Evolutionary conservation across 176 grass and related monocot genomes (phyloP), one percentile per base, ranked within the genome.

Genomic region (Avena sativa): DNA sequence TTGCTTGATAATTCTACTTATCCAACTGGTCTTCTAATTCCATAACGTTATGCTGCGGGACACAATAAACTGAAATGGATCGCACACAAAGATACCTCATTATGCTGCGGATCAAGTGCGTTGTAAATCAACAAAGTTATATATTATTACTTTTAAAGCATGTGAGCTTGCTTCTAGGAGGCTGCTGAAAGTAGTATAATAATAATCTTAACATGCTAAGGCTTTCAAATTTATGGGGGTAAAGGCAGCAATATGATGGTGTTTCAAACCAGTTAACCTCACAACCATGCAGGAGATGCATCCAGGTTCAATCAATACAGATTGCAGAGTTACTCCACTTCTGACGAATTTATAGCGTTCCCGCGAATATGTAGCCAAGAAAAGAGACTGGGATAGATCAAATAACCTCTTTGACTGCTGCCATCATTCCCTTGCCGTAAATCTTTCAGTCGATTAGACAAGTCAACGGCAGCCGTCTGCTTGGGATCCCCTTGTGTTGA

Each of bases 361-460:
- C 20, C 11, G 6, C 4, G 67, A 85, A 82, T 85, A 5, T 26
- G 2, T 40, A 60, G 21, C 3, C 17, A 62, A 21, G 15, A 48
- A 1, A 83, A 28, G 78, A 74, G 14, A 40, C 12, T 8, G 32
- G 61, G 16, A 21, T 46, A 51, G 23, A 59, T 13, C 36, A 55
- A 85, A 69, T 20, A 84, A 98, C 96, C 96, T 93, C 92, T 95
- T 87, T 98, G 97, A 83, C 90, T 98, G 74, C 88, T 93, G 44
- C 92, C 94, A 83, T 98, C 97, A 34, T 89, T 98, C 74, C 82
- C 88, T 28, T 91, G 88, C 59, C 92, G 91, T 30, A 94, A 86
- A 90, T 96, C 92, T 81, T 93, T 90, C 63, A 98, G 61, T 61
- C 93, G 71, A 30, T 96, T 98, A 6, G 97, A 95, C 82, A 96